Evolutionary conservation across 1,284 basidiomycete species (phyloP).

Genomic region (Erythrobasidium hasegawianum): DNA sequence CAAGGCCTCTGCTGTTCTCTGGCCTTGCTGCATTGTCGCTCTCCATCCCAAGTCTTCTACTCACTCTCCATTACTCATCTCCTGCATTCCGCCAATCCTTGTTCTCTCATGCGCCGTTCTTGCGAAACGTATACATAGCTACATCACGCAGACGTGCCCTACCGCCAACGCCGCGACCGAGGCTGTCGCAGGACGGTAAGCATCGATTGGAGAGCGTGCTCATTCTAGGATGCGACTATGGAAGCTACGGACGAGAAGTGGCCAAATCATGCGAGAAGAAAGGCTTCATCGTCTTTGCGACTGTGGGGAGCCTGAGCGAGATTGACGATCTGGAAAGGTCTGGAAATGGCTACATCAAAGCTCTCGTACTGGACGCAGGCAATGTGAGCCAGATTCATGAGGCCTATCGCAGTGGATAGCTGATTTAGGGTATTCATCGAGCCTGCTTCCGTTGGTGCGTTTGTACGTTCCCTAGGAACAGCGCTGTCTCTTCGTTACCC

Average conservation of each 20-base stretch:
- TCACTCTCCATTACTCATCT: conserved; percentile 13
- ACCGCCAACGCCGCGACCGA: conserved; percentile 36
- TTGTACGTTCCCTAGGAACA: conserved; percentile 70
- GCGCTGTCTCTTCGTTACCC: conserved; percentile 76
- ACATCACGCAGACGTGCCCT: background rate
- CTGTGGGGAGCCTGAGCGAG: conserved; percentile 63
- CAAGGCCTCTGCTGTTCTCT: conserved; percentile 12
- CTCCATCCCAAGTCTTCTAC: background rate
- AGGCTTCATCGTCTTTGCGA: conserved; percentile 73
- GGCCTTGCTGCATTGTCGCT: conserved; percentile 13
- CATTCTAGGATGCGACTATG: conserved; percentile 70
- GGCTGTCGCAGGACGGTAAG: conserved; percentile 41
- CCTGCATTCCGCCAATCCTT: conserved; percentile 17
- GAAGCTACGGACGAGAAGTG: conserved; percentile 62
- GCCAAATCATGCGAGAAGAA: conserved; percentile 66
- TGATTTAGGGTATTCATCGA: too few relatives aligned
- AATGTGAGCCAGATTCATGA: conserved; percentile 57
- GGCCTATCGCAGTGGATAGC: too few relatives aligned
- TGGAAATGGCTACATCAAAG: conserved; percentile 65
- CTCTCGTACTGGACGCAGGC: conserved; percentile 68
- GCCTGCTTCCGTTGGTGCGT: conserved; percentile 60
- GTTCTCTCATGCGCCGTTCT: conserved; percentile 7
- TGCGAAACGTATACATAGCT: conserved; percentile 17
- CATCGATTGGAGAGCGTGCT: conserved; percentile 48
- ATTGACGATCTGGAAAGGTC: conserved; percentile 61